These are phyloP conservation scores for Cicer bijugum DNA, from an alignment of 306 rosid species.

Conservation along the genomic window DNA sequence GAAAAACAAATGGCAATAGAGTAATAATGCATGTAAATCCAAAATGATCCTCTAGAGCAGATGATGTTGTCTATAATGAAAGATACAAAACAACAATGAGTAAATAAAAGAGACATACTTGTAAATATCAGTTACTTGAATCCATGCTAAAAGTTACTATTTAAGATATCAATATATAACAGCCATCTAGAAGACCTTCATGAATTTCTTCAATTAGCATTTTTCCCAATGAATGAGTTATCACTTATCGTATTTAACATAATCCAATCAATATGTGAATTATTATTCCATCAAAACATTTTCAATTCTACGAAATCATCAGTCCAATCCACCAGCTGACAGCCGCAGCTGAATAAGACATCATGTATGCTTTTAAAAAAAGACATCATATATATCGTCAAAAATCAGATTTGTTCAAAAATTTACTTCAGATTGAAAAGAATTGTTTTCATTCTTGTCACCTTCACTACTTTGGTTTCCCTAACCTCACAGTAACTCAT, in stretches of 20 bases:
- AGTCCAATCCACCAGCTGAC: conserved; percentile 20
- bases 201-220: conserved; percentile 22
- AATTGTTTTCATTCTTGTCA: conserved; percentile 3
- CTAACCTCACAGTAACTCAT: conserved; percentile 7
- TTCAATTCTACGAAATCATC: conserved; percentile 17
- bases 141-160: not conserved
- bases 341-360: conserved; percentile 1
- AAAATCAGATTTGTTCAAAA: not conserved
- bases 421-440: conserved; percentile 10
- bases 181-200: not conserved
- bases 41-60: conserved; percentile 21
- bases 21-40: conserved; percentile 1
- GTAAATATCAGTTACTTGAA: conserved; percentile 6
- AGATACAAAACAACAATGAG: not conserved
- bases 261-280: conserved; percentile 17
- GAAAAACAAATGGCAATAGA: conserved; percentile 5
- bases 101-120: not conserved
- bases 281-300: not conserved
- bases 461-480: not conserved
- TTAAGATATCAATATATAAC: not conserved
- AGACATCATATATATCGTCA: conserved; percentile 10
- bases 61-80: conserved; percentile 20
- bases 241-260: not conserved
- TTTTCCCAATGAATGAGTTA: not conserved
- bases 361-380: not conserved